Evolutionary conservation across 106 monocot species (phyloP), one percentile per base, ranked within the genome.

Genomic region (Platanthera guangdongensis): DNA sequence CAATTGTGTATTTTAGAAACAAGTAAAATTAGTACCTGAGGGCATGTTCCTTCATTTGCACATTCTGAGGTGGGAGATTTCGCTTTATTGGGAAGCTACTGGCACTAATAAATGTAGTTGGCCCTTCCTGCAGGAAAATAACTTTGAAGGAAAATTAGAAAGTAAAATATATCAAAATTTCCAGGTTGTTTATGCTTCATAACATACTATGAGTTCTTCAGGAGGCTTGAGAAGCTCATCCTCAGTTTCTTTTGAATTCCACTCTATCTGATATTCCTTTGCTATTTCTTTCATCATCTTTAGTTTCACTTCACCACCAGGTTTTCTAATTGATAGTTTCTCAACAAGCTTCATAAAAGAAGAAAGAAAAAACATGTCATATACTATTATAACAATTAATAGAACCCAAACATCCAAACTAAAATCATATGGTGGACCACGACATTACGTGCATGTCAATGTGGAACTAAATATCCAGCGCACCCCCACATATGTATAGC

Each of bases 251-350:
- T 82, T 78, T 22, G 84, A 32, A 77, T 96, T 91, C 96, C 96
- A 96, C 18, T 89, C 73, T 52, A 96, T 46, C 75, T 89, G 88
- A 80, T 78, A 88, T 70, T 93, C 90, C 71, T 96, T 93, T 30
- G 93, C 96, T 76, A 96, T 96, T 82, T 93, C 96, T 82, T 93
- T 93, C 81, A 96, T 78, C 57, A 93, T 13, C 81, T 96, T 96
- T 63, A 96, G 70, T 74, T 96, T 96, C 50, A 84, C 77, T 78
- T 89, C 91, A 39, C 93, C 96, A 76, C 72, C 73, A 13, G 96
- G 93, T 71, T 89, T 93, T 84, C 84, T 87, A 12, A 89, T 84
- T 22, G 96, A 96, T 39, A 96, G 57, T 76, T 90, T 96, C 83
- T 91, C 93, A 74, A 96, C 89, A 5, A 96, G 87, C 95, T 95